A percentile compares a stretch with the other conserved stretches of the same genome.
Evolutionary conservation across 441 rosid species (phyloP).

Genomic region (Gossypium lobatum): DNA sequence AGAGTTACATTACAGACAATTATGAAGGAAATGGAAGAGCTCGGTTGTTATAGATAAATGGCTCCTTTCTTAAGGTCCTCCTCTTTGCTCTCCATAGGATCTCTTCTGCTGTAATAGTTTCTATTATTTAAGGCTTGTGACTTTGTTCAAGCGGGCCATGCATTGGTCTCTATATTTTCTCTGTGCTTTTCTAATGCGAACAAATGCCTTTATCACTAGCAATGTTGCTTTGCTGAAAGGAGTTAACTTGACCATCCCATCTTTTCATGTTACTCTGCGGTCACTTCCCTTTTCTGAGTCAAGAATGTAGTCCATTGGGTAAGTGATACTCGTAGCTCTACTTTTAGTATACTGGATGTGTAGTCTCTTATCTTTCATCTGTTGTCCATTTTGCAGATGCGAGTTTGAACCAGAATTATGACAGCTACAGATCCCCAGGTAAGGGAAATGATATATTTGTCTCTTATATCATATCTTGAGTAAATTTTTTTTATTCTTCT

Average conservation of each 20-base stretch:
- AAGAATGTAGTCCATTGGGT: not conserved
- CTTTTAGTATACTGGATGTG: not conserved
- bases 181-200: not conserved
- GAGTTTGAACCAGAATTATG: not conserved
- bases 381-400: not conserved
- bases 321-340: not conserved
- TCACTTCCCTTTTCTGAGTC: not conserved
- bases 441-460: not conserved
- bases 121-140: not conserved
- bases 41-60: conserved; percentile 6
- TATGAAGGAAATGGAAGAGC: conserved; percentile 28
- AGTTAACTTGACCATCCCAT: not conserved
- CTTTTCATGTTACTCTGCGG: not conserved
- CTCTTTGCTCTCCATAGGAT: not conserved
- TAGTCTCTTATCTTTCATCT: not conserved
- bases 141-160: not conserved
- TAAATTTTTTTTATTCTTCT: not conserved
- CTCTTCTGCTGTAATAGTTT: conserved; percentile 6
- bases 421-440: not conserved
- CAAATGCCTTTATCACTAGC: not conserved
- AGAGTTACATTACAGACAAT: conserved; percentile 28
- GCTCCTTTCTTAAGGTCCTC: not conserved
- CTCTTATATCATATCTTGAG: not conserved
- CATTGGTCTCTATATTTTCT: not conserved
- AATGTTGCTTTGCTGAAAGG: not conserved